Evolutionary conservation across 148 eudicot species (phyloP).

Genomic region (Cornus suecica): DNA sequence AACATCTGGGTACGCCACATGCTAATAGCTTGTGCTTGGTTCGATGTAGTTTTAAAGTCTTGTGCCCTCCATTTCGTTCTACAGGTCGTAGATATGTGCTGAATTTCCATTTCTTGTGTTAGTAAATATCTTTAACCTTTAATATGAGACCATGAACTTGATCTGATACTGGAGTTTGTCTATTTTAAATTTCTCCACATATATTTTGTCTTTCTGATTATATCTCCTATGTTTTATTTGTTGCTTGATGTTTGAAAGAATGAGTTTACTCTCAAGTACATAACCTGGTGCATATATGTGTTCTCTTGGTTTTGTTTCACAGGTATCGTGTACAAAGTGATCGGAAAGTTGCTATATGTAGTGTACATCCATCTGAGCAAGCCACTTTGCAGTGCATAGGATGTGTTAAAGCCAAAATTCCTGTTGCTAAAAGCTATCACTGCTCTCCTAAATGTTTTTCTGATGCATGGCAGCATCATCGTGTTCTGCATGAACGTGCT

Average conservation of each 20-base stretch:
- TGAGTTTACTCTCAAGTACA: neutral
- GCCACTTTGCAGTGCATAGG: constrained; percentile 97
- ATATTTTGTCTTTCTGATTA: neutral
- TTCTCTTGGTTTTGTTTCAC: constrained; percentile 21
- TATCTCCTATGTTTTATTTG: neutral
- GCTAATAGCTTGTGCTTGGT: neutral
- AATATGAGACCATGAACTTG: too few species aligned
- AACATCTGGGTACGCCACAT: neutral
- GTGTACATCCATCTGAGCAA: constrained; percentile 96
- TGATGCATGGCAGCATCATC: constrained; percentile 99
- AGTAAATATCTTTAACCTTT: neutral
- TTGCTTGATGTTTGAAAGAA: neutral
- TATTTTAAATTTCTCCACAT: neutral
- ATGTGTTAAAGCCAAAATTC: constrained; percentile 90
- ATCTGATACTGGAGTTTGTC: neutral
- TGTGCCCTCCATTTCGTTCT: neutral
- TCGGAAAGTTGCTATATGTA: constrained; percentile 81
- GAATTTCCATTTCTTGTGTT: neutral
- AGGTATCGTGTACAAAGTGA: constrained; percentile 99
- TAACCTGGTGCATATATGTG: neutral
- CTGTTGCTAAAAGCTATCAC: constrained; percentile 87
- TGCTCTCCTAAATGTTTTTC: constrained; percentile 96
- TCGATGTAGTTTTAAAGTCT: neutral
- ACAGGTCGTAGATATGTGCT: neutral
- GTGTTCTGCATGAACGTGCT: constrained; percentile 95